These are phyloP conservation scores for Terana coerulea DNA, from an alignment of 768 basidiomycete genomes.

Conservation along the genomic window DNA sequence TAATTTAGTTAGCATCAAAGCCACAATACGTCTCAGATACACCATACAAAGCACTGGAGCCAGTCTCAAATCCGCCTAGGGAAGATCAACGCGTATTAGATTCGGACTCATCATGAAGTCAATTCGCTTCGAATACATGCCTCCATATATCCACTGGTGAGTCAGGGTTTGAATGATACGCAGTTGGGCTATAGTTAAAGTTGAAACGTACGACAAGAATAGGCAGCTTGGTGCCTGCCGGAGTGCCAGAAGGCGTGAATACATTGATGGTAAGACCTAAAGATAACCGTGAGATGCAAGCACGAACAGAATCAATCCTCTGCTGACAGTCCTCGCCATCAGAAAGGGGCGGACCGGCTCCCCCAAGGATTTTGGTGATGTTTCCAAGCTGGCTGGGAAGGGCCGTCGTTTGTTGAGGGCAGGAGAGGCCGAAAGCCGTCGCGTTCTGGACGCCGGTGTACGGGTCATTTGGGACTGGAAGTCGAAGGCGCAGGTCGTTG, in stretches of 20 bases:
- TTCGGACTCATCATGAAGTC: not conserved
- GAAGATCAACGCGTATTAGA: no score
- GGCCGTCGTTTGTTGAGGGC: slow-evolving; percentile 34
- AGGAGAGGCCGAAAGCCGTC: slow-evolving; percentile 34
- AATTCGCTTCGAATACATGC: not conserved
- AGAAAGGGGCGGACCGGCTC: not conserved
- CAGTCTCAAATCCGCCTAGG: not conserved
- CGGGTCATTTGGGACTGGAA: slow-evolving; percentile 22
- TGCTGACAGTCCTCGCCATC: not conserved
- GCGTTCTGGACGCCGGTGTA: slow-evolving; percentile 33
- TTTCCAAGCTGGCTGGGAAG: slow-evolving; percentile 3
- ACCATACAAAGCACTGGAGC: not conserved
- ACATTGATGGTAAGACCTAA: not conserved
- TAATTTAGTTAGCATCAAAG: not conserved
- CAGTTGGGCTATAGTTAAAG: not conserved
- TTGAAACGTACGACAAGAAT: not conserved
- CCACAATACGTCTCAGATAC: not conserved
- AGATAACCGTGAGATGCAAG: not conserved
- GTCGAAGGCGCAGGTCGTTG: slow-evolving; percentile 21
- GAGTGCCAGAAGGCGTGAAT: not conserved
- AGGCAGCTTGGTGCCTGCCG: not conserved
- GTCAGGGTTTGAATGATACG: not conserved
- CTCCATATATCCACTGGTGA: not conserved
- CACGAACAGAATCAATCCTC: slow-evolving; percentile 11
- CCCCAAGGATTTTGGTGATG: slow-evolving; percentile 15